These are phyloP conservation scores for Elsinoe arachidis DNA, from an alignment of 2,329 filamentous ascomycete genomes.

Conservation along the genomic window DNA sequence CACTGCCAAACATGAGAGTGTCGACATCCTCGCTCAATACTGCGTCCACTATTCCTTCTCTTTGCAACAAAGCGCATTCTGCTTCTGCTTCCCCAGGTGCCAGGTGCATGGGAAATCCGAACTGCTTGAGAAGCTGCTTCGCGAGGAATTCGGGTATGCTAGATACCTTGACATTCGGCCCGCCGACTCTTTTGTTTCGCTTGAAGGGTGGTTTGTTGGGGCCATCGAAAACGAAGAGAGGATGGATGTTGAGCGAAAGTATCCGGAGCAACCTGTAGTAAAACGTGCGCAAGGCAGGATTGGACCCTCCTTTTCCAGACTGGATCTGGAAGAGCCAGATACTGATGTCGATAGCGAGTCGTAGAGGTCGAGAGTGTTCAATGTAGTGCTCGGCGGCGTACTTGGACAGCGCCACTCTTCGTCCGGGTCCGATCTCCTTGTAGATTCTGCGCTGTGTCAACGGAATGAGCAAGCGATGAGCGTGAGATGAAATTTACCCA, in stretches of 20 bases:
- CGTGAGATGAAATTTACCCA: constrained; percentile 17
- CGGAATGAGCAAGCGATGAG: not conserved
- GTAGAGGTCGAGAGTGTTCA: constrained; percentile 60
- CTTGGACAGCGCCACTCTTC: constrained; percentile 72
- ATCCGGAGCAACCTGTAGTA: constrained; percentile 84
- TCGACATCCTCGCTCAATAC: constrained; percentile 96
- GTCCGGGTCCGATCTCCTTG: constrained; percentile 74
- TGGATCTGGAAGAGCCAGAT: constrained; percentile 97
- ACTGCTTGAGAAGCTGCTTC: constrained; percentile 74
- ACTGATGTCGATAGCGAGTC: constrained; percentile 85
- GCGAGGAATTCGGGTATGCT: constrained; percentile 64
- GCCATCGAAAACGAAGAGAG: constrained; percentile 86
- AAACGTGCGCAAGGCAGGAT: constrained; percentile 81
- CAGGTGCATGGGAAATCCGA: constrained; percentile 75
- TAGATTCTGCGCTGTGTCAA: constrained; percentile 59
- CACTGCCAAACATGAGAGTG: constrained; percentile 93
- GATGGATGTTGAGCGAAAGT: constrained; percentile 67
- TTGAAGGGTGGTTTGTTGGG: constrained; percentile 80
- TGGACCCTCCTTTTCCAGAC: constrained; percentile 72
- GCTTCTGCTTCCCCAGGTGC: constrained; percentile 94
- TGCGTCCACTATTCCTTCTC: constrained; percentile 75
- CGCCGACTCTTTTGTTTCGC: constrained; percentile 61
- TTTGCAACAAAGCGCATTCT: constrained; percentile 82
- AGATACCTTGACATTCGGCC: constrained; percentile 54
- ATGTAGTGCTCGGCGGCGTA: constrained; percentile 72